Base-by-base conservation (phyloP, 371 early-diverging fungal species). In the Mortierella sp. region DNA sequence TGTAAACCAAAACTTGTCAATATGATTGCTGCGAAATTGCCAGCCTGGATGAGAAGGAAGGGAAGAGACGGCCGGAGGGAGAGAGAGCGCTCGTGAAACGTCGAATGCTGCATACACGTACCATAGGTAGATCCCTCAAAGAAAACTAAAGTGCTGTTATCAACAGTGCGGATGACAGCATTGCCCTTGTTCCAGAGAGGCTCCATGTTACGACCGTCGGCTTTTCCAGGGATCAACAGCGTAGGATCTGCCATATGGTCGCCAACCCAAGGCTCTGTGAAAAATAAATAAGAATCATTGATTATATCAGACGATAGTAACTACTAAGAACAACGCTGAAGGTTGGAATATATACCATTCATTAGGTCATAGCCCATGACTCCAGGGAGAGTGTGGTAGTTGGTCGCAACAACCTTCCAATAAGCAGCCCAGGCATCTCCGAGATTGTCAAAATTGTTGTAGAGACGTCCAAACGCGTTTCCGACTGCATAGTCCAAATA, bases 361-460 rank as follows among this genome's bases (percentile, higher is more conserved):
- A 88, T 80, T 34, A 88, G 50, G 49, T 88, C 84, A 56, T 88
- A 88, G 0, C 88, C 88, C 52, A 86, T 72, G 17, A 88, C 72
- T 57, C 86, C 85, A 31, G 71, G 71, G 0, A 80, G 62, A 5
- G 56, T 59, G 2, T 53, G 63, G 56, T 84, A 86, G 30, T 79
- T 79, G 28, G 64, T 51, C 0, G 84, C 82, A 9, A 88, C 80
- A 3, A 53, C 64, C 47, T 67, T 70, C 86, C 86, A 88, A 53
- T 84, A 88, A 11, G 68, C 67, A 4, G 82, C 84, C 65, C 86
- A 85, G 0, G 84, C 69, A 53, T 84, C 85, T 3, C 80, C 71
- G 5, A 84, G 64, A 19, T 79, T 79, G 55, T 83, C 81, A 53
- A 80, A 78, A 69, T 86, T 86, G 59, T 78, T 80, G 61, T 86